Conservation (phyloP, 805 yeast genomes). For the Wickerhamiella brachini region DNA sequence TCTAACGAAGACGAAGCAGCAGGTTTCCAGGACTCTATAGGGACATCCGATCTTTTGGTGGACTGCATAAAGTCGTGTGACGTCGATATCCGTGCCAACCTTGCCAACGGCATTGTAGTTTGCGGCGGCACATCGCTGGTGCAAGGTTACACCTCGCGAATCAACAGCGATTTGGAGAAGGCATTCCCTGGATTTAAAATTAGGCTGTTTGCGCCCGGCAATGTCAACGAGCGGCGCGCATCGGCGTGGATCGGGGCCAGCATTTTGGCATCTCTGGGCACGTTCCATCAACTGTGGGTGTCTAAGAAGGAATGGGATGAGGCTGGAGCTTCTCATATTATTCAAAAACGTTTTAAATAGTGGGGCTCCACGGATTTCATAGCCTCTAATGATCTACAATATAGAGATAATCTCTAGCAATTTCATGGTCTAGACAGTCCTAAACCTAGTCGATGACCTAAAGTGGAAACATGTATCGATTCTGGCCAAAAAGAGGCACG, state of each 20-base stretch:
- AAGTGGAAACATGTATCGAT: background rate
- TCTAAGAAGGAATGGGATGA: conserved; percentile 77
- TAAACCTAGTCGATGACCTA: background rate
- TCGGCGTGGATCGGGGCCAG: conserved; percentile 91
- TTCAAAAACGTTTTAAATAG: background rate
- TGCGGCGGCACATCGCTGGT: conserved; percentile 75
- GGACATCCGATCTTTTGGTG: conserved; percentile 45
- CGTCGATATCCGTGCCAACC: conserved; percentile 77
- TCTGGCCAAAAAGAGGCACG: background rate
- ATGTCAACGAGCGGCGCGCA: conserved; percentile 54
- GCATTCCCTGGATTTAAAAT: conserved; percentile 76
- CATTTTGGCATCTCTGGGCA: conserved; percentile 74
- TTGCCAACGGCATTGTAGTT: conserved; percentile 77
- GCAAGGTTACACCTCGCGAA: conserved; percentile 68
- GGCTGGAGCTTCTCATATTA: conserved; percentile 50
- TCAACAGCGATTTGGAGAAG: conserved; percentile 53
- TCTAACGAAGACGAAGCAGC: background rate
- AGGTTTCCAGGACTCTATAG: conserved; percentile 16
- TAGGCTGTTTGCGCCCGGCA: conserved; percentile 68
- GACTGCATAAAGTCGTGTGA: conserved; percentile 40
- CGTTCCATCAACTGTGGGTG: conserved; percentile 96
- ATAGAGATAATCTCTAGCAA: too few species aligned
- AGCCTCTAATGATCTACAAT: too few species aligned
- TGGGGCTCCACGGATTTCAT: too few species aligned
- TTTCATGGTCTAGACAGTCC: background rate